Base-by-base conservation (phyloP, 2,329 filamentous ascomycete genomes). In the Aspergillus fructus region DNA sequence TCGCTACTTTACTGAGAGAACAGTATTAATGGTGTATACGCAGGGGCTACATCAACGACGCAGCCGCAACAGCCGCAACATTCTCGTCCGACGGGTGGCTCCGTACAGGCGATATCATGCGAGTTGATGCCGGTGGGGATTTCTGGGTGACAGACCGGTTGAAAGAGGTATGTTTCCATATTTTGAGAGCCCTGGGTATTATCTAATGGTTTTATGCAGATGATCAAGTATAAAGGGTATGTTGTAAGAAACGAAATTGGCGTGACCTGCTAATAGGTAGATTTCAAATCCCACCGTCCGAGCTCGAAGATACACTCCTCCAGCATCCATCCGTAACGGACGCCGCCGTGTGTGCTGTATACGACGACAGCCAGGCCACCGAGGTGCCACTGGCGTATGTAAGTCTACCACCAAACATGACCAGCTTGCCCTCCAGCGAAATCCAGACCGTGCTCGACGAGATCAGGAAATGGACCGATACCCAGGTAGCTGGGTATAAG, bases 191-290 rank as follows among this genome's bases (percentile, higher is more conserved):
- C 2, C 21, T 30, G 8, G 15, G 3, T 27, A 6, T 30, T 41
- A 9, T 4, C 12, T 27, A 37, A 52, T 30, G 2, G 8, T 3
- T 30, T 30, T 45, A 7, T 39, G 8, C 43, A 59, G 60, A 62
- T 62, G 62, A 64, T 64, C 47, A 64, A 63, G 39, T 64, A 64
- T 34, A 64, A 64, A 49, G 61, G 61, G 62, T 64, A n/a, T 12
- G 59, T 21, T 21, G 21, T 21, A 21, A 21, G 3, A 21, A 21
- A 21, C 1, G 3, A 21, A 21, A 21, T 21, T 21, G 21, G 21
- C 21, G 21, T 21, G 21, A 21, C 21, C 21, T 4, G 33, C 13
- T 17, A 19, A 53, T 24, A 19, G 8, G 8, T 59, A 64, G 64
- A 19, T 64, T 65, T 49, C 64, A 66, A 60, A 60, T 66, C 8